These are phyloP conservation scores for Aspergillus arachidicola DNA, from an alignment of 2,329 filamentous ascomycete genomes.

Conservation along the genomic window DNA sequence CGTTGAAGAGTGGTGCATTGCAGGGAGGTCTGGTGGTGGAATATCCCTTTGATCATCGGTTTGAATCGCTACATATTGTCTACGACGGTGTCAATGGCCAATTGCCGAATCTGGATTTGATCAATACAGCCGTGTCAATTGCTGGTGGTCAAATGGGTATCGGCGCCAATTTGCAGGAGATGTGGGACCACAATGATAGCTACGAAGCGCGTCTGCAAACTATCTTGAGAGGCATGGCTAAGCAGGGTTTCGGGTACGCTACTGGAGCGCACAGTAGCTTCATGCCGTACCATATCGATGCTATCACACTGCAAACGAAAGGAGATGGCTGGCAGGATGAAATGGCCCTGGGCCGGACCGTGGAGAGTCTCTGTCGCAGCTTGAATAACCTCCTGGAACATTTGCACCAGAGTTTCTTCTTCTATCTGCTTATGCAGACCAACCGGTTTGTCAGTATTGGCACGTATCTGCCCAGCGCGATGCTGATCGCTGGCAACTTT, in stretches of 20 bases:
- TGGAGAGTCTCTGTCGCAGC: slow-evolving; percentile 89
- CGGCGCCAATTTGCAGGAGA: slow-evolving; percentile 78
- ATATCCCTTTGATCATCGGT: slow-evolving; percentile 81
- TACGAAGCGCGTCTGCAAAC: slow-evolving; percentile 83
- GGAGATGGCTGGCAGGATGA: slow-evolving; percentile 96
- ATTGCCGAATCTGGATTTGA: slow-evolving; percentile 89
- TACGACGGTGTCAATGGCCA: slow-evolving; percentile 97
- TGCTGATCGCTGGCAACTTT: slow-evolving; percentile 92
- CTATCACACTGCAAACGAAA: slow-evolving; percentile 86
- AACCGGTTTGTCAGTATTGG: slow-evolving; percentile 97
- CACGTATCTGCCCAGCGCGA: slow-evolving; percentile 95
- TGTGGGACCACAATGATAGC: slow-evolving; percentile 74
- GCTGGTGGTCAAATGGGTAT: slow-evolving; percentile 92
- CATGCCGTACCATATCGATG: slow-evolving; percentile 96
- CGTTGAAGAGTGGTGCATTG: slow-evolving; percentile 88
- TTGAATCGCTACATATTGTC: slow-evolving; percentile 84
- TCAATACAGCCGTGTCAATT: slow-evolving; percentile 90
- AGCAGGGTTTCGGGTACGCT: slow-evolving; percentile 84
- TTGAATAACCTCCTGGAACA: slow-evolving; percentile 97
- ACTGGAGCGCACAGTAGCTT: slow-evolving; percentile 93
- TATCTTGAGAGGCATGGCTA: slow-evolving; percentile 89
- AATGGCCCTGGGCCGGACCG: slow-evolving; percentile 86
- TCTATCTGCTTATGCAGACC: slow-evolving; percentile 89
- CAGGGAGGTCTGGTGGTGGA: slow-evolving; percentile 94
- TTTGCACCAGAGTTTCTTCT: slow-evolving; percentile 98